Percentiles rank a stretch among this genome's conserved stretches.
Conservation (phyloP, 257 asterid genomes). For the Solanum clarkiae region DNA sequence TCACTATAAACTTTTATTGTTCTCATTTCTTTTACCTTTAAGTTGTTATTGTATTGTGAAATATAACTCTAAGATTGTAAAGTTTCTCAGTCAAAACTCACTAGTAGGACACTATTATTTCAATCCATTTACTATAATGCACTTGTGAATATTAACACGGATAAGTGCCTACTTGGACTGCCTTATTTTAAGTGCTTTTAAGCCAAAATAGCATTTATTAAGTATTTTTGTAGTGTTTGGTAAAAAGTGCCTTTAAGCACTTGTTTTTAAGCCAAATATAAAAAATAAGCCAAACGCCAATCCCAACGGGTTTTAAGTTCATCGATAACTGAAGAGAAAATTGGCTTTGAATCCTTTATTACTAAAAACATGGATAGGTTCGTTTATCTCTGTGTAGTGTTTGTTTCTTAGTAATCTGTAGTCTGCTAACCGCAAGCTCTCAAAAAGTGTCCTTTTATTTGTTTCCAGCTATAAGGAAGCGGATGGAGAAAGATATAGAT, state of each 20-base stretch:
- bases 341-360: background rate
- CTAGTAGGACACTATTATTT: background rate
- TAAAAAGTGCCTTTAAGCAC: too few relatives aligned
- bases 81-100: background rate
- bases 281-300: too few relatives aligned
- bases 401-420: background rate
- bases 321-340: background rate
- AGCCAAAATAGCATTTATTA: too few relatives aligned
- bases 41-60: background rate
- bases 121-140: background rate
- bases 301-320: background rate
- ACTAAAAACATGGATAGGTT: background rate
- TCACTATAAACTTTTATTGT: background rate
- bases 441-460: background rate
- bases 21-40: background rate
- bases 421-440: background rate
- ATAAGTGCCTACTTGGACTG: background rate
- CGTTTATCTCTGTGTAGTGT: background rate
- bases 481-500: slow-evolving; percentile 80
- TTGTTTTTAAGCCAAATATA: too few relatives aligned
- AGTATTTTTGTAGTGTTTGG: too few relatives aligned
- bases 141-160: background rate
- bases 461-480: slow-evolving; percentile 68
- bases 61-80: background rate
- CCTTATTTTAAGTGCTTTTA: too few relatives aligned